Conservation (phyloP, 306 rosid species). For the Parietaria judaica region DNA sequence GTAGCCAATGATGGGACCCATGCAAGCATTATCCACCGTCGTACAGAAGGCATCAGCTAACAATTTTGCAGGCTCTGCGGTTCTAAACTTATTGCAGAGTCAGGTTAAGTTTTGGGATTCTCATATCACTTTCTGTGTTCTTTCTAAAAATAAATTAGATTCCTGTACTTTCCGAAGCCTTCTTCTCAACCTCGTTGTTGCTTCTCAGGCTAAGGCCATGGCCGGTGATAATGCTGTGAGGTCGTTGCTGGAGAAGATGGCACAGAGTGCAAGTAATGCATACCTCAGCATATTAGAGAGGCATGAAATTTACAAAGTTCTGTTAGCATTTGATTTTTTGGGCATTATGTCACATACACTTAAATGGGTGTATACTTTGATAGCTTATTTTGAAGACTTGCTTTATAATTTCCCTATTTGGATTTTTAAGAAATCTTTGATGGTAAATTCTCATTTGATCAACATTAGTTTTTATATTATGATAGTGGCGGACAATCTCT, state of each 20-base stretch:
- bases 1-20: conserved; percentile 93
- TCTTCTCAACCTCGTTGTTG: not conserved
- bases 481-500: not conserved
- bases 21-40: conserved; percentile 76
- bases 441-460: not conserved
- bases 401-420: not conserved
- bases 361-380: not conserved
- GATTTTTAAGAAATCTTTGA: not conserved
- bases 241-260: conserved; percentile 87
- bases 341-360: not conserved
- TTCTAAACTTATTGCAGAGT: conserved; percentile 87
- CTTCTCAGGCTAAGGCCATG: conserved; percentile 90
- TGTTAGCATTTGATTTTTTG: conserved; percentile 8
- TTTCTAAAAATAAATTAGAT: not conserved
- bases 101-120: conserved; percentile 43
- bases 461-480: not conserved
- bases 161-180: not conserved
- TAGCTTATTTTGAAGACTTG: not conserved
- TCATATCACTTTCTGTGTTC: not conserved
- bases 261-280: conserved; percentile 87
- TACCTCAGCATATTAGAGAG: conserved; percentile 90
- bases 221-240: conserved; percentile 91
- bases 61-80: conserved; percentile 81
- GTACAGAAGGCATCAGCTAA: conserved; percentile 69
- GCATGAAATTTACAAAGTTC: conserved; percentile 23